Evolutionary conservation across 169 alveolate genomes (phyloP).

Genomic region (Babesia ovis): DNA sequence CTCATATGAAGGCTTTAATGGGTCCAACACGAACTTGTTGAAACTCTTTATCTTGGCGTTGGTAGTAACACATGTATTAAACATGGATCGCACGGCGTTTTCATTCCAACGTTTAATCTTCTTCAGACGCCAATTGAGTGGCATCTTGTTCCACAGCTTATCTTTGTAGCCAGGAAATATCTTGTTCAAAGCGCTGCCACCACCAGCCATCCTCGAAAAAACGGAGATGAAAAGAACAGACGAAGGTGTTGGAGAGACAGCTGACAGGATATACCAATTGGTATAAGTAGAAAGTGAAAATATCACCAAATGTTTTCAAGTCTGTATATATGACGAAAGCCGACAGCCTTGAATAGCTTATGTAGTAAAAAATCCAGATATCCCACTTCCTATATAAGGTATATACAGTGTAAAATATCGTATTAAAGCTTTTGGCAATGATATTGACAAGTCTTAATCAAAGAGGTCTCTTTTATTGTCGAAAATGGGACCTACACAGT

Average conservation of each 20-base stretch:
- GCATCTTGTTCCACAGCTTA: slow-evolving; percentile 83
- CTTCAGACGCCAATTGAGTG: slow-evolving; percentile 72
- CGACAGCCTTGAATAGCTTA: not conserved
- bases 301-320: not conserved
- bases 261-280: not conserved
- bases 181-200: slow-evolving; percentile 85
- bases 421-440: no score
- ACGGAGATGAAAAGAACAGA: not conserved
- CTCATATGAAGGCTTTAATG: slow-evolving; percentile 74
- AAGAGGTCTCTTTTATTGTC: not conserved
- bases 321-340: not conserved
- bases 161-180: slow-evolving; percentile 86
- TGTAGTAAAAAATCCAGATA: not conserved
- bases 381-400: no score
- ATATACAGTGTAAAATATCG: no score
- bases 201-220: slow-evolving; percentile 56
- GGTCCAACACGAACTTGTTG: slow-evolving; percentile 76
- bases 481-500: not conserved
- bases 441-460: not conserved
- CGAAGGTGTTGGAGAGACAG: not conserved
- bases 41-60: slow-evolving; percentile 73
- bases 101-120: slow-evolving; percentile 79
- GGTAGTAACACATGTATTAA: slow-evolving; percentile 67
- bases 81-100: slow-evolving; percentile 67
- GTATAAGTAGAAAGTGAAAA: not conserved